A percentile compares a stretch with the other conserved stretches of the same genome.
phyloP scores from a whole-genome alignment of 306 rosid genomes.

The Betula pendula region DNA sequence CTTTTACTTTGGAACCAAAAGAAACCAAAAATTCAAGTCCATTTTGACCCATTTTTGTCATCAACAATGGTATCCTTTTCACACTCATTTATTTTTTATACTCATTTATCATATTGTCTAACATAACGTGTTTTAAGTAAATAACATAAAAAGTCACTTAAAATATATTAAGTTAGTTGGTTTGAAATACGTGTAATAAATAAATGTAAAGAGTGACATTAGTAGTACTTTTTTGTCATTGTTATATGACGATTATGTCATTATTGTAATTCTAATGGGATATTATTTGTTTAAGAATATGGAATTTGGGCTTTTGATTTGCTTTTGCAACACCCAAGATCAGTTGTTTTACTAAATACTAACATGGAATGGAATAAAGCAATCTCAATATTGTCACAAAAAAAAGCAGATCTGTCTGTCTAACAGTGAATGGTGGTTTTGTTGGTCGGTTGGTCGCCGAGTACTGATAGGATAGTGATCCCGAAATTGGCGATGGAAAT shows the following conservation, averaged over 20 bases:
- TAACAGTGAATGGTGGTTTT: conserved; percentile 28
- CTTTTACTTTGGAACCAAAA: not conserved
- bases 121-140: too few relatives aligned
- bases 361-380: conserved; percentile 48
- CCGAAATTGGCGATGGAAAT: conserved; percentile 25
- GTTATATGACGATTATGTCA: conserved; percentile 24
- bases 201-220: too few relatives aligned
- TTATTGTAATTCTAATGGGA: conserved; percentile 20
- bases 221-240: too few relatives aligned
- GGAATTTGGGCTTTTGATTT: conserved; percentile 47
- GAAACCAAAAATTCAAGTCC: not conserved
- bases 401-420: conserved; percentile 31
- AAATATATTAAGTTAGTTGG: too few relatives aligned
- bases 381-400: conserved; percentile 34
- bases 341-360: conserved; percentile 24
- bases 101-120: too few relatives aligned
- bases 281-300: conserved; percentile 21
- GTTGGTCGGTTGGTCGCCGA: conserved; percentile 48
- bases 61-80: too few relatives aligned
- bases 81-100: too few relatives aligned
- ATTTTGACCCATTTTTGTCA: not conserved
- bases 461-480: conserved; percentile 32
- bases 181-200: too few relatives aligned
- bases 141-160: too few relatives aligned
- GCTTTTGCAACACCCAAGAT: conserved; percentile 59